Evolutionary conservation across 495 filamentous ascomycete species (phyloP), one percentile per base, ranked within the genome.

Genomic region (Lophiostoma macrostomum): DNA sequence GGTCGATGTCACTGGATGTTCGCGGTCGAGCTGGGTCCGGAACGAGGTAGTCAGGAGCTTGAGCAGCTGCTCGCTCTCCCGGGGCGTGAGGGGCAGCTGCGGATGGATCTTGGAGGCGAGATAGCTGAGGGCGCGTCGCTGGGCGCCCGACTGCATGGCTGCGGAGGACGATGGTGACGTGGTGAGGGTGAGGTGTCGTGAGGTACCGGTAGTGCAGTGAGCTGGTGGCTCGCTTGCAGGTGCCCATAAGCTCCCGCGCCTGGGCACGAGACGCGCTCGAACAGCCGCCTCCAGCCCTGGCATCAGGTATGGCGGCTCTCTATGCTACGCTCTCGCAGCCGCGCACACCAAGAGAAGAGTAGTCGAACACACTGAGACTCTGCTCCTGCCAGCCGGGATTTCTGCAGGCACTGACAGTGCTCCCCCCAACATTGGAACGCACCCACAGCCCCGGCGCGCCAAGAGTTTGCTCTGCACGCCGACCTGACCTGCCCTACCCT

Each of bases 41-140:
- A 94, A 94, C n/a, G 86, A 90, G 4, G 75, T 72, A 14, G 85
- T 90, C 52, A 94, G 78, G 46, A 78, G 73, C 22, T 78, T 73
- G 47, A 90, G 80, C 1, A 94, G 74, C 54, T 82, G 78, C 57
- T 83, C 73, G 24, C 84, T 83, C 56, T 90, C 80, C 59, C 76
- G 79, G 5, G 71, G 71, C 40, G 72, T 80, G 18, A 88, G 72
- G 2, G 85, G 84, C 2, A 88, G 73, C 16, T 85, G 86, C 14
- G 79, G 83, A 60, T 91, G 84, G 37, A 91, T 76, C 58, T 80
- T 83, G 32, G 42, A 42, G 13, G 49, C 31, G 52, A 67, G 35
- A 46, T 39, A 41, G 52, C 58, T 66, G 41, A 67, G 53, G 30
- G 61, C 50, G 18, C 45, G 67, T 12, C 62, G 46, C 57, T 54